A percentile compares a stretch with the other conserved stretches of the same genome.
These are phyloP conservation scores for Solanum peruvianum DNA, from an alignment of 257 asterid genomes.

Conservation along the genomic window DNA sequence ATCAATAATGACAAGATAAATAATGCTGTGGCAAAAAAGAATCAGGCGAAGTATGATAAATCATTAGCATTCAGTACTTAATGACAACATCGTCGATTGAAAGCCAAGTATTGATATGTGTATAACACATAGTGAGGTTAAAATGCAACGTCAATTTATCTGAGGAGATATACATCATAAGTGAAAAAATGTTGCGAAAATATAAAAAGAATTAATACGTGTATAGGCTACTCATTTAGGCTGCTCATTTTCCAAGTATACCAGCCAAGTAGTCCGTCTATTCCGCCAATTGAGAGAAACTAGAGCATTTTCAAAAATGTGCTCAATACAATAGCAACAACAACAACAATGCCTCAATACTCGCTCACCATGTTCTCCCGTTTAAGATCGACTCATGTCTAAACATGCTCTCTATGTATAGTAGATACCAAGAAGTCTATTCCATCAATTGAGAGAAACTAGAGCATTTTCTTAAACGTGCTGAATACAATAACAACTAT, in stretches of 20 bases:
- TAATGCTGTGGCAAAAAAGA: no score
- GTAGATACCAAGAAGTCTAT: background rate
- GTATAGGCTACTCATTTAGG: background rate
- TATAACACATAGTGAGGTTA: background rate
- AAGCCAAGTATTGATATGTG: background rate
- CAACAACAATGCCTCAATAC: background rate
- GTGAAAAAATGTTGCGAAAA: background rate
- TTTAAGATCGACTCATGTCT: background rate
- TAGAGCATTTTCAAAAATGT: background rate
- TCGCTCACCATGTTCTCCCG: background rate
- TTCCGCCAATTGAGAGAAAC: background rate
- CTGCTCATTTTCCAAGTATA: background rate
- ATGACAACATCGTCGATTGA: background rate
- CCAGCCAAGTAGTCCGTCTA: background rate
- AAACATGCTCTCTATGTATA: background rate
- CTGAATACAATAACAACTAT: background rate
- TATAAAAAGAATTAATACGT: accelerated
- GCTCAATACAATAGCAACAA: background rate
- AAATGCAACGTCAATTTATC: background rate
- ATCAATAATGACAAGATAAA: background rate
- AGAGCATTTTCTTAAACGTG: background rate
- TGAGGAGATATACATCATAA: background rate
- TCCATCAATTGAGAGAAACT: background rate
- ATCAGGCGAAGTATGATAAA: background rate
- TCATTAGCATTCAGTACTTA: background rate